A percentile compares a stretch with the other conserved stretches of the same genome.
phyloP scores from a whole-genome alignment of 2,329 filamentous ascomycete species.

The Scleromitrula shiraiana region DNA sequence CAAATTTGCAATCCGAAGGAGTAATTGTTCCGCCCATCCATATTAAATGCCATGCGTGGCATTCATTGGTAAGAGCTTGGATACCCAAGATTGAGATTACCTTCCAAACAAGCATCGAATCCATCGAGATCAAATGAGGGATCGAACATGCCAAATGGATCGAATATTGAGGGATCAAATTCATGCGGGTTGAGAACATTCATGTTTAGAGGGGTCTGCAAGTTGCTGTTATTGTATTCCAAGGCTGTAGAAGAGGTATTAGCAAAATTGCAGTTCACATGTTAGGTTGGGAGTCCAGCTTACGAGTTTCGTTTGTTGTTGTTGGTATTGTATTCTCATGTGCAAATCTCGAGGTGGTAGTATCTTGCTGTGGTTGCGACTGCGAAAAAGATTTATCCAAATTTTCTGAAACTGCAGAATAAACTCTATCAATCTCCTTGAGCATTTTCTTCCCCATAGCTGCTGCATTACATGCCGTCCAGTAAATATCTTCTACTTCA shows the following conservation, averaged over 20 bases:
- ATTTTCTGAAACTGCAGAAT: slow-evolving; percentile 9
- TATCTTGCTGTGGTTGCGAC: background rate
- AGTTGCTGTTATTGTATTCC: too few species aligned
- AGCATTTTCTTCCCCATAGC: slow-evolving; percentile 20
- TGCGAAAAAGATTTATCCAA: too few species aligned
- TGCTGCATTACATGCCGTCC: slow-evolving; percentile 37
- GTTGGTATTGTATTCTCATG: background rate
- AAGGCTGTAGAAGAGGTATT: background rate
- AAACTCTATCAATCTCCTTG: slow-evolving; percentile 22
- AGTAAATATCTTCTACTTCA: slow-evolving; percentile 48
- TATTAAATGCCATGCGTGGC: too few species aligned
- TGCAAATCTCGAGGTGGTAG: background rate
- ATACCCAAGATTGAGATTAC: slow-evolving; percentile 17
- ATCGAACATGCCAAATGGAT: slow-evolving; percentile 23
- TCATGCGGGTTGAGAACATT: slow-evolving; percentile 8
- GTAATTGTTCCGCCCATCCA: too few species aligned
- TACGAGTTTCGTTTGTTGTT: background rate
- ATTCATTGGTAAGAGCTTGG: slow-evolving; percentile 10
- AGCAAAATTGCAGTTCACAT: too few species aligned
- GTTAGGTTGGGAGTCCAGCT: too few species aligned
- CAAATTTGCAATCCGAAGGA: too few species aligned
- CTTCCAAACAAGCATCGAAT: slow-evolving; percentile 20
- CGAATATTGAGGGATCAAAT: slow-evolving; percentile 16
- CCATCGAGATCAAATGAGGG: slow-evolving; percentile 20
- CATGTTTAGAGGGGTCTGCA: too few species aligned